These are phyloP conservation scores for Coemansia guatemalensis DNA, from an alignment of 192 early-diverging fungal genomes.

Conservation along the genomic window DNA sequence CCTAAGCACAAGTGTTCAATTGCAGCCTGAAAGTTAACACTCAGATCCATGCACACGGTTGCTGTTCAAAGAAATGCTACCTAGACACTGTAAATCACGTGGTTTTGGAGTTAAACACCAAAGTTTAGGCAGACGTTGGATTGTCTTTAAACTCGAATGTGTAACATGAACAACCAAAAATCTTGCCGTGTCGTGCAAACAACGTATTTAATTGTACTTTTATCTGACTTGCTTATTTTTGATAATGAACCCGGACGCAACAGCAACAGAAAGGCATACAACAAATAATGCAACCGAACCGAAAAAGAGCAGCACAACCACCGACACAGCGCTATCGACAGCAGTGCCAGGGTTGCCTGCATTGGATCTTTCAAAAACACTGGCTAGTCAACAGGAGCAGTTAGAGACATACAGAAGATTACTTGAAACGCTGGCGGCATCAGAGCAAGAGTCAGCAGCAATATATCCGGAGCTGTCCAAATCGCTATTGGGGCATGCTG, in stretches of 20 bases:
- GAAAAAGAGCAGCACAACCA: not conserved
- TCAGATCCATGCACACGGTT: not conserved
- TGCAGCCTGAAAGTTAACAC: no score
- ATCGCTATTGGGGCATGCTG: conserved; percentile 24
- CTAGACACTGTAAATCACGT: not conserved
- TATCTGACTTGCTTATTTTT: not conserved
- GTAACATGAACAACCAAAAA: not conserved
- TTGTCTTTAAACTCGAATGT: not conserved
- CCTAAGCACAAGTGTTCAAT: no score
- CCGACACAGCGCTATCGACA: conserved; percentile 13
- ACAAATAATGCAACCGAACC: not conserved
- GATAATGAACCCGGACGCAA: not conserved
- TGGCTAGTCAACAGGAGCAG: conserved; percentile 29
- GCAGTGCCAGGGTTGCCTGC: conserved; percentile 32
- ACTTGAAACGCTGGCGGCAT: conserved; percentile 25
- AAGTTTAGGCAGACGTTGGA: not conserved
- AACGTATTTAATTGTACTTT: not conserved
- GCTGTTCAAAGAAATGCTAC: not conserved
- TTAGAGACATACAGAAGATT: conserved; percentile 30
- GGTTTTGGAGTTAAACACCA: not conserved
- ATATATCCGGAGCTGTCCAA: conserved; percentile 39
- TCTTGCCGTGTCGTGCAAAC: not conserved
- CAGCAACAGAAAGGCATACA: not conserved
- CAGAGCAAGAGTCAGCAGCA: conserved; percentile 38
- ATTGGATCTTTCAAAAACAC: conserved; percentile 23